Conservation (phyloP, 208 protist species). For the Jaenimonas drosophilae region DNA sequence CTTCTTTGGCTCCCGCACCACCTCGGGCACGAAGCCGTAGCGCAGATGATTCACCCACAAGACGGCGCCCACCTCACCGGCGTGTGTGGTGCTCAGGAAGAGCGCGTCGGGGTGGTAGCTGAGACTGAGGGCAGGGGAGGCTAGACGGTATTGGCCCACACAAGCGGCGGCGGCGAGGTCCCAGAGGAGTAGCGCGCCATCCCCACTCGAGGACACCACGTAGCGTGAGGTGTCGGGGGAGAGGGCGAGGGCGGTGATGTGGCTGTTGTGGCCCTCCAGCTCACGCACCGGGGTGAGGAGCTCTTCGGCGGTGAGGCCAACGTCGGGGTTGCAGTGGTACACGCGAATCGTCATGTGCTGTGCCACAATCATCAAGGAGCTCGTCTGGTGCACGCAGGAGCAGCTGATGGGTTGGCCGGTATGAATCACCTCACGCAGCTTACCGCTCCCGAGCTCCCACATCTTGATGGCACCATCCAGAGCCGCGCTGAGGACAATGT, state of each 20-base stretch:
- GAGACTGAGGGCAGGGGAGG: conserved; percentile 63
- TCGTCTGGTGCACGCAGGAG: conserved; percentile 62
- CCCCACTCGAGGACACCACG: conserved; percentile 56
- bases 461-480: conserved; percentile 71
- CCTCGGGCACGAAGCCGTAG: conserved; percentile 82
- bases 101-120: conserved; percentile 78
- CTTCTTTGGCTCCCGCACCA: conserved; percentile 35
- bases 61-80: conserved; percentile 71
- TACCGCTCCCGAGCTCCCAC: conserved; percentile 44
- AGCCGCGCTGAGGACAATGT: conserved; percentile 54
- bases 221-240: conserved; percentile 67
- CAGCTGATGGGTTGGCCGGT: conserved; percentile 47
- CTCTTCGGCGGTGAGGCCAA: conserved; percentile 21
- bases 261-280: conserved; percentile 67
- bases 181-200: conserved; percentile 72
- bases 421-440: conserved; percentile 23
- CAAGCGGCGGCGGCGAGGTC: conserved; percentile 75
- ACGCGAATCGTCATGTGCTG: conserved; percentile 64
- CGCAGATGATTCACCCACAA: conserved; percentile 86
- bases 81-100: conserved; percentile 79
- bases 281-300: conserved; percentile 51
- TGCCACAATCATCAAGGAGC: conserved; percentile 62
- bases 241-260: conserved; percentile 73
- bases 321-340: conserved; percentile 69
- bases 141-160: conserved; percentile 77